Evolutionary conservation across 805 yeast species (phyloP), one percentile per base, ranked within the genome.

Genomic region (Sungouiella thailandica): DNA sequence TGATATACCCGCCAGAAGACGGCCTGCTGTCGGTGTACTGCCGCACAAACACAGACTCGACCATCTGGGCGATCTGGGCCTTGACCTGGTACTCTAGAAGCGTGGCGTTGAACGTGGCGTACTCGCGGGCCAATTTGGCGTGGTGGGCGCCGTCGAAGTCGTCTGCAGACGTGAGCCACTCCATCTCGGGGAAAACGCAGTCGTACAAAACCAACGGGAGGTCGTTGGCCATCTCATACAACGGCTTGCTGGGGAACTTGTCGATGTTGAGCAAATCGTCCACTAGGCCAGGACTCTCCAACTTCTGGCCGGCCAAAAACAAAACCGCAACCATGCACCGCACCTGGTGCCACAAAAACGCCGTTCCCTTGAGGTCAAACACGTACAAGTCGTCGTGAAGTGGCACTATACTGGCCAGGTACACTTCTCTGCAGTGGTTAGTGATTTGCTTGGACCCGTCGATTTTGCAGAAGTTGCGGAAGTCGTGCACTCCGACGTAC

Each of bases 341-440:
- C 13, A 93, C 98, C 58, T 93, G 98, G 55, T 93, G 97, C 97
- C 97, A 93, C 36, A 93, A 60, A 47, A 93, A 93, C 7, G 97
- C 98, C 1, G 84, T 68, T 0, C 98, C 98, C 41, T 74, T 69
- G 34, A 93, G 62, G 53, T 87, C 88, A 55, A 90, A 78, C 36
- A 79, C 80, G 49, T 68, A 83, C 35, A 74, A 67, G 4, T 72
- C 76, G 20, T 66, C 64, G 35, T 55, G 46, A 8, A 53, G 44
- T 14, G 49, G 60, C 9, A 65, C 41, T 9, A 85, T 79, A 7
- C 65, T 55, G 0, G 87, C 68, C 31, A 65, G 58, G 25, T 72
- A 49, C 11, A 93, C 77, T 7, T 66, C 69, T 50, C 98, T 70
- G n/a, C 53, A 58, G 58, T 74, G 89, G 50, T 85, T 87, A 2